Percentiles rank a stretch among this genome's conserved stretches.
These are phyloP conservation scores for Blastobotrys raffinosifermentans DNA, from an alignment of 1,139 yeast species.

Conservation along the genomic window DNA sequence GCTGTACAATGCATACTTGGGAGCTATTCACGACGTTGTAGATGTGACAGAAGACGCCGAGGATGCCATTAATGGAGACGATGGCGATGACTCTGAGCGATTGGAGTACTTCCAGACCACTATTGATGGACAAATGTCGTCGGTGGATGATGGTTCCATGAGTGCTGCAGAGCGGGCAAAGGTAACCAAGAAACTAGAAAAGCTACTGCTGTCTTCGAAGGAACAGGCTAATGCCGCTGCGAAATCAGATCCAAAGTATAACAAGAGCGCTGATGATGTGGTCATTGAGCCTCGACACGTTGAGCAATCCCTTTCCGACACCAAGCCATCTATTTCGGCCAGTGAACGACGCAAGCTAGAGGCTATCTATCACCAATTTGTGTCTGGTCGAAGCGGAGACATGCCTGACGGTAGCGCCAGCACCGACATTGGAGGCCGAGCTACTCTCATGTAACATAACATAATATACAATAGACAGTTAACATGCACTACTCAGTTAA, in stretches of 20 bases:
- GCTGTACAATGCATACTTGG: conserved; percentile 84
- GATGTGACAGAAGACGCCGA: conserved; percentile 30
- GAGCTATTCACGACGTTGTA: conserved; percentile 77
- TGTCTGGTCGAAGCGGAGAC: conserved; percentile 75
- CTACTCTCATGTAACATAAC: conserved; percentile 56
- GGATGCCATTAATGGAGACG: conserved; percentile 25
- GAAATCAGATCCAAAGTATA: conserved; percentile 1
- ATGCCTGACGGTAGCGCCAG: conserved; percentile 86
- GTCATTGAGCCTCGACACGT: conserved; percentile 52
- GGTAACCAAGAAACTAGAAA: conserved; percentile 6
- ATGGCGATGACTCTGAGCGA: conserved; percentile 8
- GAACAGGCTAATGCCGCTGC: conserved; percentile 4
- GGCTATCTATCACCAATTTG: conserved; percentile 65
- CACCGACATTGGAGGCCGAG: conserved; percentile 78
- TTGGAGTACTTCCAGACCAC: conserved; percentile 36
- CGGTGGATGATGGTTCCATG: conserved; percentile 4
- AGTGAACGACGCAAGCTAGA: conserved; percentile 62
- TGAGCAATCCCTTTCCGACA: conserved; percentile 59
- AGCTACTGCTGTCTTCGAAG: conserved; percentile 6
- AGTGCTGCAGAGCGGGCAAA: conserved; percentile 39
- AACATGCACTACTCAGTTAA: too few species aligned
- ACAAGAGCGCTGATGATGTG: conserved; percentile 23
- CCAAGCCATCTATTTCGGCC: conserved; percentile 80
- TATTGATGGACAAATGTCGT: background rate
- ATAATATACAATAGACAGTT: too few species aligned